Base-by-base conservation (phyloP, 495 filamentous ascomycete genomes). In the Pyronema domesticum region DNA sequence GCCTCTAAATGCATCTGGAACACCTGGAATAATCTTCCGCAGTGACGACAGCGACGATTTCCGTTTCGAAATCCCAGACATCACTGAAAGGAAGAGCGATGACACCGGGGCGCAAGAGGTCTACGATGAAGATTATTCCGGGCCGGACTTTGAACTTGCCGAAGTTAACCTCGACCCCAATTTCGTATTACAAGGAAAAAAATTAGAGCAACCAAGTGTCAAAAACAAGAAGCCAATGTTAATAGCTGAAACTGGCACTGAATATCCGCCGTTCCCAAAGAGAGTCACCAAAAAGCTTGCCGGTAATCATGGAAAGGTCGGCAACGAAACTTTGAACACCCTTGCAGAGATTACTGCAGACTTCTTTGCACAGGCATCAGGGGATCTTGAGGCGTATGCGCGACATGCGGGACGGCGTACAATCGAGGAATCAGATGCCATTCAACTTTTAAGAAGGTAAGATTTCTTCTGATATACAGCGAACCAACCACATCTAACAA, bases 351-450 rank as follows among this genome's bases (percentile, higher is more conserved):
- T 86, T 13, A 82, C 81, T 14, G 83, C 89, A 36, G 87, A 83
- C 80, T 95, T 86, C 68, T 93, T 94, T 63, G 82, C 89, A 61
- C 88, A 94, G 66, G 71, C 81, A 11, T 76, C 83, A 54, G 83
- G 85, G 19, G 85, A 93, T 61, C 70, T 95, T 55, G 76, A 76
- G 3, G 79, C 74, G 1, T 95, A 88, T 68, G 82, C 88, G 7
- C 73, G 80, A 47, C 88, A 95, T 67, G 86, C 84, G 3, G 79
- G 81, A 33, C 76, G 88, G 40, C 89, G 82, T 67, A 86, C 79
- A 3, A 89, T 95, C 63, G 82, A 91, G 52, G 86, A 93, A 63
- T 80, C 72, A 52, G 88, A 95, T 67, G 78, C 89, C 61, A 70
- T 85, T 55, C 79, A 83, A 51, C 66, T 94, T 53, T 82, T 95